Evolutionary conservation across 2,329 filamentous ascomycete genomes (phyloP), one percentile per base, ranked within the genome.

Genomic region (Myriosclerotinia scirpicola): DNA sequence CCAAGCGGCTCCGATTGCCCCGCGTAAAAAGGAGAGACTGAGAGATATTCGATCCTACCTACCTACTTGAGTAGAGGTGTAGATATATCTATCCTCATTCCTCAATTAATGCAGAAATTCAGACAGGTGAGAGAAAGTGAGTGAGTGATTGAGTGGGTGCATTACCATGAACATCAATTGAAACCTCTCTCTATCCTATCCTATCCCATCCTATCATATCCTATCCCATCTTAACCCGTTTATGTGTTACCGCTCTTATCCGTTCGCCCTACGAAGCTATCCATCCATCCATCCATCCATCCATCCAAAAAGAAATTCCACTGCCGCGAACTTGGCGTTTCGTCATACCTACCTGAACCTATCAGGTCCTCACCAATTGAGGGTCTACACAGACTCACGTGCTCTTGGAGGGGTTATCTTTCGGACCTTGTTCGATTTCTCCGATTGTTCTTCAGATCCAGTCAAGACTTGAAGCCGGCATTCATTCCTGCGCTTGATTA

Each of bases 291-390:
- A n/a, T n/a, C 26, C 26, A 26, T 26, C 26, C 42, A 42, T 40
- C 54, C n/a, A n/a, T n/a, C 56, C 40, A 22, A 12, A 52, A 59
- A 26, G 11, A 22, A 65, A 30, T 48, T 48, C 38, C 50, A 34
- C 61, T 22, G 11, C 34, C 22, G 50, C 12, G 5, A 36, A 26
- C 44, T 65, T 58, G 53, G 14, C 42, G n/a, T 17, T 50, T 52
- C 63, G 54, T 52, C 54, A 59, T 59, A 65, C 63, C 20, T 59
- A 65, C 63, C 20, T 36, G 34, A 50, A 58, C 44, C 17, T 40
- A 46, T 48, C 63, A 56, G 42, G 30, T 58, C 34, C 38, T 3
- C 52, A 26, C 17, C n/a, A 26, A n/a, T 50, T 52, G 34, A n/a
- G n/a, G 11, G 30, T 26, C 11, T 8, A n/a, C 1, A 17, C 7